Percentiles rank a stretch among this genome's conserved stretches.
Conservation (phyloP, 805 yeast genomes). For the Candida silvatica region DNA sequence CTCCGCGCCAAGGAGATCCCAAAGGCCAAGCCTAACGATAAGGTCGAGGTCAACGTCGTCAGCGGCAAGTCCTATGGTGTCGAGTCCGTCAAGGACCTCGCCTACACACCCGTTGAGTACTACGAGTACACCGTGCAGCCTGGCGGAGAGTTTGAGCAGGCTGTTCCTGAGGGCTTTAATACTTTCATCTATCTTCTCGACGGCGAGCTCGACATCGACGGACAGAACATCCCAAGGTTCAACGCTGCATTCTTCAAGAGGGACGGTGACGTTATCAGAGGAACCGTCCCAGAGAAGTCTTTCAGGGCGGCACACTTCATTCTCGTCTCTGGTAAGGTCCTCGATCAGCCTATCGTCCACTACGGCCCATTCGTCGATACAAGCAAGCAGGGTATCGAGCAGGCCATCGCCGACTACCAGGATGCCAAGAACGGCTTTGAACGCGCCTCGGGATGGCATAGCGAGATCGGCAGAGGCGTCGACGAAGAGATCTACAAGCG, state of each 20-base stretch:
- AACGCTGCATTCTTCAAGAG: conserved; percentile 56
- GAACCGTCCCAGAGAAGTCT: conserved; percentile 34
- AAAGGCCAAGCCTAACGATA: conserved; percentile 52
- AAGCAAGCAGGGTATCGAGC: conserved; percentile 50
- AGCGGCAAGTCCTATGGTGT: conserved; percentile 73
- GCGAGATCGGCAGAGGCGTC: conserved; percentile 30
- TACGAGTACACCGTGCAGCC: conserved; percentile 59
- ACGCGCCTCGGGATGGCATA: conserved; percentile 51
- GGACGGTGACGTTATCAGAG: conserved; percentile 57
- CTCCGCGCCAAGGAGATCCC: conserved; percentile 66
- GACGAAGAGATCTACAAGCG: conserved; percentile 14
- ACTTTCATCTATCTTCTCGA: conserved; percentile 59
- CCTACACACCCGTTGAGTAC: conserved; percentile 74
- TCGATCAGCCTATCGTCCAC: conserved; percentile 75
- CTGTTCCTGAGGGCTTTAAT: conserved; percentile 52
- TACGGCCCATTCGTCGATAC: conserved; percentile 93
- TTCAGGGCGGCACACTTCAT: conserved; percentile 52
- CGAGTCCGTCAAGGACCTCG: conserved; percentile 64
- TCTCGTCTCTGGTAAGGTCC: conserved; percentile 65
- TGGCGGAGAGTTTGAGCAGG: conserved; percentile 56
- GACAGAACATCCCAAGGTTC: conserved; percentile 32
- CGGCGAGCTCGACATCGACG: conserved; percentile 45
- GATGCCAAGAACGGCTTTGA: conserved; percentile 62
- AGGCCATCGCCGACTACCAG: conserved; percentile 71
- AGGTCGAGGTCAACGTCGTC: conserved; percentile 60